These are phyloP conservation scores for Xylaria intraflava DNA, from an alignment of 495 filamentous ascomycete species.

Conservation along the genomic window DNA sequence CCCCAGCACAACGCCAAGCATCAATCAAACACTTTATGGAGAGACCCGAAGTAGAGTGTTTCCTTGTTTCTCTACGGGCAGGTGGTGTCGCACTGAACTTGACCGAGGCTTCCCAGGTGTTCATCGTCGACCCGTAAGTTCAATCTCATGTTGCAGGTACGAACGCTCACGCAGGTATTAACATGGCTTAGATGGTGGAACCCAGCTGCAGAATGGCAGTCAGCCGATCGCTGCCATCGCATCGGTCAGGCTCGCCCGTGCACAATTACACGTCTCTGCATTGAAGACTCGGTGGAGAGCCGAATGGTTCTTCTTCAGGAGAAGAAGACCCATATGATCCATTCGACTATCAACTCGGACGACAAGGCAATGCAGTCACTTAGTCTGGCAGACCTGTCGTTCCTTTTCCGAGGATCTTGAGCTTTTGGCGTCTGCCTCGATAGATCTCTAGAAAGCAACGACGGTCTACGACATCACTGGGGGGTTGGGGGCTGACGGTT, in stretches of 20 bases:
- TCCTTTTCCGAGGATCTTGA: conserved; percentile 70
- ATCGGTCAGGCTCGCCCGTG: conserved; percentile 92
- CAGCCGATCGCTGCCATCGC: conserved; percentile 90
- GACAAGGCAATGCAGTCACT: conserved; percentile 81
- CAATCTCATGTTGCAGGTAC: not conserved
- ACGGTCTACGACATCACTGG: not conserved
- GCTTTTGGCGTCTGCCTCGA: not conserved
- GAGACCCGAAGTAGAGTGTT: conserved; percentile 84
- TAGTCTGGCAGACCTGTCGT: conserved; percentile 86
- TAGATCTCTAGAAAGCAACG: not conserved
- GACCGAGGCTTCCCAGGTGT: conserved; percentile 87
- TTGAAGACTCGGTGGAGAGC: conserved; percentile 92
- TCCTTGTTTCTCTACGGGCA: conserved; percentile 89
- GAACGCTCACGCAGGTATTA: conserved; percentile 20
- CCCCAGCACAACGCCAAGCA: conserved; percentile 80
- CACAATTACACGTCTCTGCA: conserved; percentile 86
- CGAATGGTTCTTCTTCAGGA: conserved; percentile 92
- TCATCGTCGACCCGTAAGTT: conserved; percentile 88
- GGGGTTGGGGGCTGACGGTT: not conserved
- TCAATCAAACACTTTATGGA: conserved; percentile 93
- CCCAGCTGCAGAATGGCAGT: conserved; percentile 95
- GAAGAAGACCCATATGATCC: conserved; percentile 95
- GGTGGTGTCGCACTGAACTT: conserved; percentile 93
- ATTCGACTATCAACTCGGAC: conserved; percentile 90
- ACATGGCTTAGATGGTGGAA: conserved; percentile 75